phyloP scores from a whole-genome alignment of 129 eudicot species.

The Flaveria brownii region DNA sequence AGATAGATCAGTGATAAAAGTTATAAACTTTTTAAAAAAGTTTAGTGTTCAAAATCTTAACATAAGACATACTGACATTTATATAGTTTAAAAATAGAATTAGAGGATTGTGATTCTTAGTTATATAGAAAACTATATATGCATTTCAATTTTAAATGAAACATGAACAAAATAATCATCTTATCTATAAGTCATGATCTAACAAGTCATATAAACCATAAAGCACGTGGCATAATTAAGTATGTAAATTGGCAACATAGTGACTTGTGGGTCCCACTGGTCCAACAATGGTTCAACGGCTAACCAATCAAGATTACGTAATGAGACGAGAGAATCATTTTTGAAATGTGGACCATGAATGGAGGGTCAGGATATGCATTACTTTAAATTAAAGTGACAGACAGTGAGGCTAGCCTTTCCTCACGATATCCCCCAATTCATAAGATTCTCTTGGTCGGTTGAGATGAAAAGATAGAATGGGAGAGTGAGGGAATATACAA shows the following conservation, averaged over 20 bases:
- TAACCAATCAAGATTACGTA: constrained; percentile 34
- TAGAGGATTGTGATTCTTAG: no score
- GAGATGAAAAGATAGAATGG: no score
- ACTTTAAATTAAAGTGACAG: constrained; percentile 23
- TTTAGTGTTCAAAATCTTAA: no score
- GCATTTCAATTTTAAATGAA: neutral
- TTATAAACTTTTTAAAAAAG: no score
- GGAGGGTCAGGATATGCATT: constrained; percentile 22
- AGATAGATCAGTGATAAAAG: no score
- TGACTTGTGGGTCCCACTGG: constrained; percentile 25
- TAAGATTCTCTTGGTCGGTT: constrained; percentile 38
- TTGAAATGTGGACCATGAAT: constrained; percentile 31
- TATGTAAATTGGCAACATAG: constrained; percentile 1
- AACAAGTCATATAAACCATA: neutral
- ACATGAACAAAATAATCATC: neutral
- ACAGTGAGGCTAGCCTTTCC: constrained; percentile 26
- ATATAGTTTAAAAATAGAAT: no score
- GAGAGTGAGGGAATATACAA: no score
- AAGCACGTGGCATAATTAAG: constrained; percentile 22
- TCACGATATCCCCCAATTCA: constrained; percentile 12
- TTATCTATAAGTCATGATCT: neutral
- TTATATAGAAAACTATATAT: no score
- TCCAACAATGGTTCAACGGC: constrained; percentile 32
- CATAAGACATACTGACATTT: no score
- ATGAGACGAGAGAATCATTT: constrained; percentile 28